Conservation (phyloP, 495 filamentous ascomycete genomes). For the Ramalina intermedia region DNA sequence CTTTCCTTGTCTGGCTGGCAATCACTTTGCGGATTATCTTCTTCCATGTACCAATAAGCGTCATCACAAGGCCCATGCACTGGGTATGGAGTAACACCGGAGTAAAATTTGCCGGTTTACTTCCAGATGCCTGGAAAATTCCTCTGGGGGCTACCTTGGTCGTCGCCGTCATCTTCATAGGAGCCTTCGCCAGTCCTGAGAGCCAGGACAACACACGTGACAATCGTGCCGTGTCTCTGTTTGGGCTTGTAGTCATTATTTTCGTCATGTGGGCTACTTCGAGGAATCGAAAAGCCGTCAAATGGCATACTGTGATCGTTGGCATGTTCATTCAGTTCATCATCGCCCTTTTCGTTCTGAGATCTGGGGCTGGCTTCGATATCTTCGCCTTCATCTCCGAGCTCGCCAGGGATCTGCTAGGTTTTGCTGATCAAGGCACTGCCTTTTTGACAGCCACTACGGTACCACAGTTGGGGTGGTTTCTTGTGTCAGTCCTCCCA, state of each 20-base stretch:
- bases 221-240: slow-evolving; percentile 65
- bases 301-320: slow-evolving; percentile 75
- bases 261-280: slow-evolving; percentile 52
- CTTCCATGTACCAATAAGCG: slow-evolving; percentile 52
- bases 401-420: slow-evolving; percentile 53
- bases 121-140: slow-evolving; percentile 48
- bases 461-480: slow-evolving; percentile 37
- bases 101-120: slow-evolving; percentile 30
- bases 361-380: slow-evolving; percentile 61
- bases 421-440: slow-evolving; percentile 53
- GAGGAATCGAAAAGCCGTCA: slow-evolving; percentile 50
- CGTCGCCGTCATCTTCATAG: slow-evolving; percentile 58
- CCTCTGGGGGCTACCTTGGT: slow-evolving; percentile 43
- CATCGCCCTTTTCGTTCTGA: slow-evolving; percentile 72
- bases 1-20: slow-evolving; percentile 66
- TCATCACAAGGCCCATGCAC: slow-evolving; percentile 49
- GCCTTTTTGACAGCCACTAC: slow-evolving; percentile 49
- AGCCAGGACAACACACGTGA: slow-evolving; percentile 58
- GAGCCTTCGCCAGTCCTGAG: slow-evolving; percentile 56
- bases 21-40: slow-evolving; percentile 61
- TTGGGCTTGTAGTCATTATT: slow-evolving; percentile 65
- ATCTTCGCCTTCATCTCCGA: slow-evolving; percentile 78
- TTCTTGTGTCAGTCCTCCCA: slow-evolving; percentile 55
- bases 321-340: slow-evolving; percentile 64
- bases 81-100: slow-evolving; percentile 52